A percentile compares a stretch with the other conserved stretches of the same genome.
phyloP scores from a whole-genome alignment of 2,329 filamentous ascomycete genomes.

The Monilinia laxa region DNA sequence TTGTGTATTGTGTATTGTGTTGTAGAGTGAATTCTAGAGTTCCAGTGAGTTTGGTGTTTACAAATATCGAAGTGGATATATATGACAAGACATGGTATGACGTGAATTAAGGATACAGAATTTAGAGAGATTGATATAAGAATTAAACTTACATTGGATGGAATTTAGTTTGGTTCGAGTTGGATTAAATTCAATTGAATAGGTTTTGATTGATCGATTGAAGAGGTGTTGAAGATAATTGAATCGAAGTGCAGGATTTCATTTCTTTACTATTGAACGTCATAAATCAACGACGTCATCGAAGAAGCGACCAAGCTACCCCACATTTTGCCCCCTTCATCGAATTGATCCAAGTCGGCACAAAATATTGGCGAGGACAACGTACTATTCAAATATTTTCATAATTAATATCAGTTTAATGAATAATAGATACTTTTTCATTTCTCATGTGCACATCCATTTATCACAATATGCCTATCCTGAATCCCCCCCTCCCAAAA shows the following conservation, averaged over 20 bases:
- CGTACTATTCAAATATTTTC: not conserved
- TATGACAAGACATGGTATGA: too few relatives aligned
- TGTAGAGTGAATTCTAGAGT: too few relatives aligned
- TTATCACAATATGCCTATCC: not conserved
- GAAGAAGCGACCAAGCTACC: conserved; percentile 1
- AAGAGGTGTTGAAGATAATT: not conserved
- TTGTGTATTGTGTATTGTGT: too few relatives aligned
- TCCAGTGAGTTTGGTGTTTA: too few relatives aligned
- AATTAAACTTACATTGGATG: not conserved
- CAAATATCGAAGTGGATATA: not conserved
- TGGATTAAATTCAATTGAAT: not conserved
- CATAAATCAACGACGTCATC: not conserved
- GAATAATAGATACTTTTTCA: conserved; percentile 1
- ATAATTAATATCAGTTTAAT: not conserved
- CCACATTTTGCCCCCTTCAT: not conserved
- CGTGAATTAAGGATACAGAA: not conserved
- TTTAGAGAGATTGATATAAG: not conserved
- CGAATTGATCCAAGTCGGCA: not conserved
- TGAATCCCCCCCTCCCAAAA: not conserved
- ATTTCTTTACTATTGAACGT: not conserved
- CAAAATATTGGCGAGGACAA: not conserved
- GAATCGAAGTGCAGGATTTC: not conserved
- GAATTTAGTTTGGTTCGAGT: not conserved
- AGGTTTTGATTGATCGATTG: not conserved
- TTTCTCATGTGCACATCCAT: conserved; percentile 2